phyloP scores from a whole-genome alignment of 768 basidiomycete species.

The Mycena epipterygia region DNA sequence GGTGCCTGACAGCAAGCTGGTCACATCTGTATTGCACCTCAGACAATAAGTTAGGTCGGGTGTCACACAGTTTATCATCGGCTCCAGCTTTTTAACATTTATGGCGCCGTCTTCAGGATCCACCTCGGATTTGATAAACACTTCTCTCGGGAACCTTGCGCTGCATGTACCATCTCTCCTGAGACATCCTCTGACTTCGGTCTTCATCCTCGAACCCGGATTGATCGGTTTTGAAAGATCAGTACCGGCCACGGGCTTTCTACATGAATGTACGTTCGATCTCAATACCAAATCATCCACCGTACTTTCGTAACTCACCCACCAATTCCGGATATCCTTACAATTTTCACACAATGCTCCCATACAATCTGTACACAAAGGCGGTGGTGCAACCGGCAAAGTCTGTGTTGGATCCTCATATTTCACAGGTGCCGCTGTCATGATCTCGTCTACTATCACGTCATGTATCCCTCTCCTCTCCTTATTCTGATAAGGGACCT shows the following conservation, averaged over 20 bases:
- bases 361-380: background rate
- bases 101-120: slow-evolving; percentile 46
- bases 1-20: slow-evolving; percentile 55
- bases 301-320: slow-evolving; percentile 28
- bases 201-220: slow-evolving; percentile 11
- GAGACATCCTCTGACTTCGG: slow-evolving; percentile 43
- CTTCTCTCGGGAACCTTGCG: slow-evolving; percentile 51
- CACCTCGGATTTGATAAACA: slow-evolving; percentile 37
- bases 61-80: slow-evolving; percentile 53
- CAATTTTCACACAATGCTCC: slow-evolving; percentile 42
- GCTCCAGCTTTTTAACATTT: too few species aligned
- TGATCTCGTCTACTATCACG: background rate
- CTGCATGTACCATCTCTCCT: slow-evolving; percentile 47
- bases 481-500: background rate
- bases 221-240: slow-evolving; percentile 24
- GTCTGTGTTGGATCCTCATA: slow-evolving; percentile 42
- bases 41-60: slow-evolving; percentile 48
- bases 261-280: slow-evolving; percentile 49
- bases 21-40: too few species aligned
- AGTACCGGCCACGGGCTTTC: slow-evolving; percentile 9
- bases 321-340: slow-evolving; percentile 25
- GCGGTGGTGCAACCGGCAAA: slow-evolving; percentile 40
- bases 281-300: slow-evolving; percentile 46
- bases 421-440: background rate
- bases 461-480: background rate